Evolutionary conservation across 169 alveolate genomes (phyloP).

Genomic region (Cryptosporidium muris): DNA sequence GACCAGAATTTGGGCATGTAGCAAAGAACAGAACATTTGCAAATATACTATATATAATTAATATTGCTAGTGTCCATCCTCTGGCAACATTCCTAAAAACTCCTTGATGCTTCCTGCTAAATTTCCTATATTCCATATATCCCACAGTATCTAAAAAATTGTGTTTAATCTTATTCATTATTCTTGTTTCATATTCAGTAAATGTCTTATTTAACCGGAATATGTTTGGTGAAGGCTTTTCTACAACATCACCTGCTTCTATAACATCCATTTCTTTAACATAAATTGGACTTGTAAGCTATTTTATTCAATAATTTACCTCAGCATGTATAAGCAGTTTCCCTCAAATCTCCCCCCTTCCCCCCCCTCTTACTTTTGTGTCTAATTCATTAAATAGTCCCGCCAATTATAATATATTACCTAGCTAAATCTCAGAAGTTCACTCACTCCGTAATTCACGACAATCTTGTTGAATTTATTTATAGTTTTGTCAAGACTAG

Average conservation of each 20-base stretch:
- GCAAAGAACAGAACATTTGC: slow-evolving; percentile 59
- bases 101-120: slow-evolving; percentile 68
- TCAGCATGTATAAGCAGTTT: slow-evolving; percentile 6
- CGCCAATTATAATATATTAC: too few species aligned
- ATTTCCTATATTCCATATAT: slow-evolving; percentile 55
- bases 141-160: slow-evolving; percentile 67
- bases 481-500: neutral
- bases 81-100: slow-evolving; percentile 69
- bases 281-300: neutral
- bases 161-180: slow-evolving; percentile 34
- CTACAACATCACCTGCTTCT: slow-evolving; percentile 71
- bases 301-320: slow-evolving; percentile 2
- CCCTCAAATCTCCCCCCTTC: slow-evolving; percentile 15
- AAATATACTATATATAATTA: slow-evolving; percentile 42
- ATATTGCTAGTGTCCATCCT: slow-evolving; percentile 37
- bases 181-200: slow-evolving; percentile 38
- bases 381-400: slow-evolving; percentile 1
- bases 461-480: neutral
- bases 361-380: slow-evolving; percentile 35
- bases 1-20: slow-evolving; percentile 64
- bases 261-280: slow-evolving; percentile 36
- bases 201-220: slow-evolving; percentile 37
- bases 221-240: slow-evolving; percentile 62
- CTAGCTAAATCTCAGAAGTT: too few species aligned
- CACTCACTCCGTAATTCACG: neutral